Percentiles rank a stretch among this genome's conserved stretches.
Conservation (phyloP, 257 asterid genomes). For the Ballota nigra region DNA sequence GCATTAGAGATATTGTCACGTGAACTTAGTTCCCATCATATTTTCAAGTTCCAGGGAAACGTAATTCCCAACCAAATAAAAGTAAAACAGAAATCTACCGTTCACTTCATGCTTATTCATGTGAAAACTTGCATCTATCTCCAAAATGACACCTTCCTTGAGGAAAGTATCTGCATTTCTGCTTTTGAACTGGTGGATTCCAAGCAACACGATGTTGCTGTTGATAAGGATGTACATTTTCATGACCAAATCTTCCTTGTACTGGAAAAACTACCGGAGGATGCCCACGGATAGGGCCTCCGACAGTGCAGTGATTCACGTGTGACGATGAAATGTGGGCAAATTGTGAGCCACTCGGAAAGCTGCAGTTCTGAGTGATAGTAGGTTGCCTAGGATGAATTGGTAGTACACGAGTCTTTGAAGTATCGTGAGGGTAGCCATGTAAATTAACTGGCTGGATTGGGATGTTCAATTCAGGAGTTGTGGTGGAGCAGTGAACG, state of each 20-base stretch:
- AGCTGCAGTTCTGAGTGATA: constrained; percentile 25
- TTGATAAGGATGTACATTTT: not conserved
- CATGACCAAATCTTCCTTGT: not conserved
- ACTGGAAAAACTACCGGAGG: not conserved
- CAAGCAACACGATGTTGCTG: constrained; percentile 2
- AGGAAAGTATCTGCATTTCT: constrained; percentile 47
- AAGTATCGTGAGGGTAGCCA: not conserved
- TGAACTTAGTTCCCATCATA: not conserved
- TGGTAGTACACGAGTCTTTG: constrained; percentile 5
- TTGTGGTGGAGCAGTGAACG: not conserved
- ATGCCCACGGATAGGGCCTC: constrained; percentile 7
- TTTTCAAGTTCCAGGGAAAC: not conserved
- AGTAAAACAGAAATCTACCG: not conserved
- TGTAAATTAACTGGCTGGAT: constrained; percentile 11
- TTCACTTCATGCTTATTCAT: constrained; percentile 25
- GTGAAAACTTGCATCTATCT: constrained; percentile 56
- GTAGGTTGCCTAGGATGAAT: constrained; percentile 43
- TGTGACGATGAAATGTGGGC: not conserved
- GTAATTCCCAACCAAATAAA: constrained; percentile 1
- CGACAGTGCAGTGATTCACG: not conserved
- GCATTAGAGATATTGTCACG: not conserved
- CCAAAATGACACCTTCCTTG: constrained; percentile 71
- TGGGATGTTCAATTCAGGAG: not conserved
- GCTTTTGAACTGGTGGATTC: constrained; percentile 23
- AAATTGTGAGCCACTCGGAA: constrained; percentile 13